Percentiles rank a stretch among this genome's conserved stretches.
Conservation (phyloP, 345 rosid species). For the Gossypioides kirkii region DNA sequence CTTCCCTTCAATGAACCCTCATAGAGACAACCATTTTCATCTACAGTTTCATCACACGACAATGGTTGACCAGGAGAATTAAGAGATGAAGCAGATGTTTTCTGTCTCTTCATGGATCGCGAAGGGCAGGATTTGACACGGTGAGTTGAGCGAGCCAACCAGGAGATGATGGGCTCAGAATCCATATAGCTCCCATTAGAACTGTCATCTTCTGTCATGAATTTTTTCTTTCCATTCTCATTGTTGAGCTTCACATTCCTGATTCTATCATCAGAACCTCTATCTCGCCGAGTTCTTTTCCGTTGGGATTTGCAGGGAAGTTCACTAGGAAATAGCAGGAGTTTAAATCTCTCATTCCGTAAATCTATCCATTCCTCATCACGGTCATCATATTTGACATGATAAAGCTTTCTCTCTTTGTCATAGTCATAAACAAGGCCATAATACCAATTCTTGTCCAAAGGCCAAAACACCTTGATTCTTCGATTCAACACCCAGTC, state of each 20-base stretch:
- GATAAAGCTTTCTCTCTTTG: background rate
- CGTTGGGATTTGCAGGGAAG: conserved; percentile 47
- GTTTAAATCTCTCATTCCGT: conserved; percentile 77
- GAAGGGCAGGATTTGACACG: conserved; percentile 53
- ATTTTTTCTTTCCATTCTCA: conserved; percentile 37
- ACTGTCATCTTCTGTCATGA: conserved; percentile 45
- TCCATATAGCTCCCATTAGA: conserved; percentile 51
- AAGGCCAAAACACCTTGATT: conserved; percentile 89
- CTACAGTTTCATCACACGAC: conserved; percentile 25
- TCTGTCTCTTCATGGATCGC: conserved; percentile 47
- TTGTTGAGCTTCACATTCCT: conserved; percentile 30
- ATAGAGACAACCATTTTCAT: conserved; percentile 25
- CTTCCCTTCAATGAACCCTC: conserved; percentile 24
- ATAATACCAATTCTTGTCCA: conserved; percentile 87
- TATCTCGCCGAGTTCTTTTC: conserved; percentile 40
- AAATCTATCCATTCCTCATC: conserved; percentile 96
- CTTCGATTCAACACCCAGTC: conserved; percentile 65
- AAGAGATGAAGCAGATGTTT: conserved; percentile 27
- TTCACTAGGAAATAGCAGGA: conserved; percentile 77
- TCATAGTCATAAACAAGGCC: conserved; percentile 63
- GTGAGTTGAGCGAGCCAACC: conserved; percentile 68
- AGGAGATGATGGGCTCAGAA: conserved; percentile 85
- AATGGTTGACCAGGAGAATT: conserved; percentile 9
- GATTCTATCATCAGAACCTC: conserved; percentile 39
- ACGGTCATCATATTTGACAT: conserved; percentile 68